Base-by-base conservation (phyloP, 2,329 filamentous ascomycete genomes). In the Cytospora chrysosperma region DNA sequence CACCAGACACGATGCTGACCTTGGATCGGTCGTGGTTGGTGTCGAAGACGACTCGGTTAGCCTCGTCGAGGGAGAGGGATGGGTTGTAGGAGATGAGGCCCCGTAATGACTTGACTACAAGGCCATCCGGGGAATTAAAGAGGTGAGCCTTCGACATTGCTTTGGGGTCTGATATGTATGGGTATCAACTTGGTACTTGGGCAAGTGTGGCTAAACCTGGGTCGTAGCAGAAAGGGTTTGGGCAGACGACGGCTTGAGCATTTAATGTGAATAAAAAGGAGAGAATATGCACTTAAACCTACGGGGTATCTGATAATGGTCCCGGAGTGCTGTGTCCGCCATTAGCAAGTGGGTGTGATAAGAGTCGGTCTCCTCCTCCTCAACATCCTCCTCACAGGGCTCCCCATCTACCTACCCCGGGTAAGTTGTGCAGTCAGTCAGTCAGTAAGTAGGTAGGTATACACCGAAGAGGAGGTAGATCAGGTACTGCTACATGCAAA, bases 61-160 rank as follows among this genome's bases (percentile, higher is more conserved):
- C 70, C 67, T 80, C 78, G 66, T 85, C 82, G 1, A 85, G 73
- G 9, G 75, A 75, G 7, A 85, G 76, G 8, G 75, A 75, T 3
- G 82, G 79, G 71, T 84, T 84, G 72, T 82, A 83, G n/a, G 81
- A 71, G 62, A 84, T 78, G 62, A 85, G 73, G 12, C 82, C 82
- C 34, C 79, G 75, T 12, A 85, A 74, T 4, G 77, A 76, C 71
- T 83, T 84, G 72, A 77, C 77, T 65, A 85, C 82, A 52, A 85
- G 81, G 21, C 82, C 82, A 28, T 84, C 81, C 1, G 81, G 68
- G 19, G 82, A 82, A 64, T 79, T 72, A 70, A 83, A 85, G 67
- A 85, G 78, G 65, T 85, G 82, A 17, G 79, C 76, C 63, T 76
- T 82, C 27, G 82, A 85, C 82, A 85, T 85, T 40, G 56, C 40